A percentile compares a stretch with the other conserved stretches of the same genome.
phyloP scores from a whole-genome alignment of 2,329 filamentous ascomycete species.

The Periglandula ipomoeae region DNA sequence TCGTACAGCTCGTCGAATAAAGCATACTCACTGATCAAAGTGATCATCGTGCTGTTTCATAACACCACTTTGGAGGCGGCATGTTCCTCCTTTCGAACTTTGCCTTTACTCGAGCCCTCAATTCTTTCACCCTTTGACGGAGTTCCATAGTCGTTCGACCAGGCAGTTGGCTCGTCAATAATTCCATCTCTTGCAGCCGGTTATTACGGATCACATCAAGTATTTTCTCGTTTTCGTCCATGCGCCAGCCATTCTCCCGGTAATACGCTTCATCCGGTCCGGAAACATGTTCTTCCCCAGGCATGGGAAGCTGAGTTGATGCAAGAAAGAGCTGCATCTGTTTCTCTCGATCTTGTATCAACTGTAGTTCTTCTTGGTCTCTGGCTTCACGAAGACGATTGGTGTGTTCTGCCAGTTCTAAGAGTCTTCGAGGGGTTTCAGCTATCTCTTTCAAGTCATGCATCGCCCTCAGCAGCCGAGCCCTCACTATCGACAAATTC shows the following conservation, averaged over 20 bases:
- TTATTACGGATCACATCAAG: slow-evolving; percentile 15
- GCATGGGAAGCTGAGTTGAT: slow-evolving; percentile 8
- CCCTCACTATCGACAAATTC: neutral
- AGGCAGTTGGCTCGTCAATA: slow-evolving; percentile 11
- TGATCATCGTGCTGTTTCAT: slow-evolving; percentile 3
- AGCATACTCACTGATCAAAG: neutral
- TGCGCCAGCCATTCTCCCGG: slow-evolving; percentile 16
- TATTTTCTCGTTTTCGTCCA: slow-evolving; percentile 18
- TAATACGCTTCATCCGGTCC: slow-evolving; percentile 11
- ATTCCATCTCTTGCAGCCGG: slow-evolving; percentile 8
- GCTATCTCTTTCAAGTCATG: neutral
- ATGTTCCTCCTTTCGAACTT: slow-evolving; percentile 12
- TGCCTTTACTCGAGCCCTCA: slow-evolving; percentile 13
- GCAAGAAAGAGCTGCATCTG: slow-evolving; percentile 12
- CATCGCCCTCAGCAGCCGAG: neutral
- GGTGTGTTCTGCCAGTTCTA: neutral
- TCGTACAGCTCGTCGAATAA: neutral
- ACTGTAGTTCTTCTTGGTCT: slow-evolving; percentile 3
- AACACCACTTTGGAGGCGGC: slow-evolving; percentile 19
- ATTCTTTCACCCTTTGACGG: slow-evolving; percentile 10
- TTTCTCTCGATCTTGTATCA: slow-evolving; percentile 1
- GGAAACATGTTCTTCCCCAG: neutral
- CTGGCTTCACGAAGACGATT: neutral
- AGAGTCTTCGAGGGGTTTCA: neutral
- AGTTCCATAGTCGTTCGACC: slow-evolving; percentile 13